These are phyloP conservation scores for Entomortierella beljakovae DNA, from an alignment of 192 early-diverging fungal species.

Conservation along the genomic window DNA sequence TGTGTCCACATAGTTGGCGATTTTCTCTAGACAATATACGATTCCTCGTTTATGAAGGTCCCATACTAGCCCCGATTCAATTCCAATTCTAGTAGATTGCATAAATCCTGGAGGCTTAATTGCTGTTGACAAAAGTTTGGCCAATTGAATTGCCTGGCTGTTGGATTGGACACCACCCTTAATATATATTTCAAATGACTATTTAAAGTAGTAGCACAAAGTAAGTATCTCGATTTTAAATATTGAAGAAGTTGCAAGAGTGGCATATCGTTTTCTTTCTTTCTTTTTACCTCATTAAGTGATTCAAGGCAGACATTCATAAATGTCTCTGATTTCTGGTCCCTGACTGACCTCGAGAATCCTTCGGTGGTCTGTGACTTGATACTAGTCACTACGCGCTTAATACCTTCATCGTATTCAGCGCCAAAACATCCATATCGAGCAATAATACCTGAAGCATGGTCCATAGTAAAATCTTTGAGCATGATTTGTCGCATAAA, in stretches of 20 bases:
- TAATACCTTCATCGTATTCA: slow-evolving; percentile 61
- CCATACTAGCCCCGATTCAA: slow-evolving; percentile 28
- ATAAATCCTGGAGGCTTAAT: slow-evolving; percentile 41
- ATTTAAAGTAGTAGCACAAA: neutral
- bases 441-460: slow-evolving; percentile 34
- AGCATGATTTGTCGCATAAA: slow-evolving; percentile 58
- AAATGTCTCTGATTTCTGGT: slow-evolving; percentile 36
- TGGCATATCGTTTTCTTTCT: neutral
- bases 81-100: slow-evolving; percentile 25
- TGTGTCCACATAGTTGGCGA: slow-evolving; percentile 8
- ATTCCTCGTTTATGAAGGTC: slow-evolving; percentile 58
- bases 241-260: neutral
- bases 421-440: slow-evolving; percentile 52
- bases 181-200: slow-evolving; percentile 46
- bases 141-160: slow-evolving; percentile 53
- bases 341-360: slow-evolving; percentile 1
- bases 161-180: slow-evolving; percentile 30
- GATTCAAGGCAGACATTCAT: slow-evolving; percentile 52
- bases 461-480: slow-evolving; percentile 54
- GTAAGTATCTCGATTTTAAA: neutral
- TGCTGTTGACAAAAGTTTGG: slow-evolving; percentile 35
- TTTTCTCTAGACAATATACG: slow-evolving; percentile 35
- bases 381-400: slow-evolving; percentile 53
- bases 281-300: slow-evolving; percentile 53
- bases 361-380: slow-evolving; percentile 44